These are phyloP conservation scores for Moesziomyces antarcticus DNA, from an alignment of 1,284 basidiomycete genomes.

Conservation along the genomic window DNA sequence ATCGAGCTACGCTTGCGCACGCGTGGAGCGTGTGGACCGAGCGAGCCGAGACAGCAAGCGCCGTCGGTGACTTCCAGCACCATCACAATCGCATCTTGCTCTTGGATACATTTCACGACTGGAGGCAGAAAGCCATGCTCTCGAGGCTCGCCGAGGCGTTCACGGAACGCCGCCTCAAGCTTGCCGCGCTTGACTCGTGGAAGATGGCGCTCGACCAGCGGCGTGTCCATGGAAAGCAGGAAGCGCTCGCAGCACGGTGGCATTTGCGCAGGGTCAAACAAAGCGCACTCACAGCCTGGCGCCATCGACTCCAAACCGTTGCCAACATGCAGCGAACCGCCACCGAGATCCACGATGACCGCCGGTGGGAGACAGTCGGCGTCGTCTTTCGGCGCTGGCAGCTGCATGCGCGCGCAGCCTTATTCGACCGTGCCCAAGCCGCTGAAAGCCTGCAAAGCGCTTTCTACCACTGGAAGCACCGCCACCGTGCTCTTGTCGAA, in stretches of 20 bases:
- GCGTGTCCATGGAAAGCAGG: conserved; percentile 11
- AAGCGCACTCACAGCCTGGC: conserved; percentile 16
- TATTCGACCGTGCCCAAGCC: conserved; percentile 20
- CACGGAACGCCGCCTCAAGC: conserved; percentile 32
- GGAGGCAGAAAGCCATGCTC: conserved; percentile 30
- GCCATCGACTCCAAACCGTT: not conserved
- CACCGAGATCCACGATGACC: not conserved
- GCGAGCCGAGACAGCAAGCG: conserved; percentile 9
- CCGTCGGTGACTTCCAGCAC: conserved; percentile 14
- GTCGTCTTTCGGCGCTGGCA: conserved; percentile 17
- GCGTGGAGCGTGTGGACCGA: conserved; percentile 31
- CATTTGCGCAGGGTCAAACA: conserved; percentile 29
- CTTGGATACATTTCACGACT: conserved; percentile 12
- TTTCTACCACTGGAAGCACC: conserved; percentile 31
- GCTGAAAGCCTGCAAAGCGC: conserved; percentile 6
- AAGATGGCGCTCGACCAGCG: conserved; percentile 13
- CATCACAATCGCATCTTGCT: conserved; percentile 22
- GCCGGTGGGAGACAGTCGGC: not conserved
- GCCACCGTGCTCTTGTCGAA: conserved; percentile 9
- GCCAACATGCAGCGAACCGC: conserved; percentile 12
- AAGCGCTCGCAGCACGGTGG: conserved; percentile 49
- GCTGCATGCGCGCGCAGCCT: conserved; percentile 16
- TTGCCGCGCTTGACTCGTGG: conserved; percentile 34
- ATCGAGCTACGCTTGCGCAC: conserved; percentile 5
- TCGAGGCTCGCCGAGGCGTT: conserved; percentile 38